phyloP scores from a whole-genome alignment of 208 protist genomes.

The Jaenimonas drosophilae region DNA sequence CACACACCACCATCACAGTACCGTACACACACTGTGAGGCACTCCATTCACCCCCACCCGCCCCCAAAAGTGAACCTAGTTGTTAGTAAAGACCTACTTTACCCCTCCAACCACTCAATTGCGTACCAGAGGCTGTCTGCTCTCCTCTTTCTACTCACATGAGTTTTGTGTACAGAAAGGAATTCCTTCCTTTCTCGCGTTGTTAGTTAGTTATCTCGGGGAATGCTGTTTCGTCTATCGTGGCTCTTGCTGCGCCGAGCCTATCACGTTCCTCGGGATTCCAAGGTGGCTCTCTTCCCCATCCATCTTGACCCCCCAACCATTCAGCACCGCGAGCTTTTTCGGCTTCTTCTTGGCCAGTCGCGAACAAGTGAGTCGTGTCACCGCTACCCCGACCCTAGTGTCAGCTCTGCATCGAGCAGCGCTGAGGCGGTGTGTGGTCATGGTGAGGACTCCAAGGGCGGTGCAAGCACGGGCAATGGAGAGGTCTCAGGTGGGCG shows the following conservation, averaged over 20 bases:
- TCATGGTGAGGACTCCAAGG: no score
- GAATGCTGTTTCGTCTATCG: not conserved
- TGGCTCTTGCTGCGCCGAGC: slow-evolving; percentile 5
- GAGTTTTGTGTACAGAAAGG: not conserved
- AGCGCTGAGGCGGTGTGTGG: not conserved
- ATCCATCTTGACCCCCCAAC: slow-evolving; percentile 85
- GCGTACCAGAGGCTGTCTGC: no score
- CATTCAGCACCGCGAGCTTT: slow-evolving; percentile 70
- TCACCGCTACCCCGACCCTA: not conserved
- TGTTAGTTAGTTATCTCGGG: no score
- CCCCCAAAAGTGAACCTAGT: not conserved
- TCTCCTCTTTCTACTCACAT: not conserved
- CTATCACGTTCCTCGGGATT: slow-evolving; percentile 20
- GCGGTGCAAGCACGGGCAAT: not conserved
- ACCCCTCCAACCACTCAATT: no score
- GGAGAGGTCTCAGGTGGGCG: not conserved
- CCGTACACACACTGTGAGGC: not conserved
- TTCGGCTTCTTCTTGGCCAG: slow-evolving; percentile 63
- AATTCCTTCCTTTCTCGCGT: not conserved
- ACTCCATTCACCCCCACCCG: not conserved
- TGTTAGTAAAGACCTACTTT: not conserved
- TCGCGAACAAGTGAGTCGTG: not conserved
- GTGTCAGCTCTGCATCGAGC: not conserved
- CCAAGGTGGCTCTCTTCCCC: slow-evolving; percentile 76
- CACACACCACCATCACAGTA: not conserved